These are phyloP conservation scores for Cercis canadensis DNA, from an alignment of 306 rosid genomes.

Conservation along the genomic window DNA sequence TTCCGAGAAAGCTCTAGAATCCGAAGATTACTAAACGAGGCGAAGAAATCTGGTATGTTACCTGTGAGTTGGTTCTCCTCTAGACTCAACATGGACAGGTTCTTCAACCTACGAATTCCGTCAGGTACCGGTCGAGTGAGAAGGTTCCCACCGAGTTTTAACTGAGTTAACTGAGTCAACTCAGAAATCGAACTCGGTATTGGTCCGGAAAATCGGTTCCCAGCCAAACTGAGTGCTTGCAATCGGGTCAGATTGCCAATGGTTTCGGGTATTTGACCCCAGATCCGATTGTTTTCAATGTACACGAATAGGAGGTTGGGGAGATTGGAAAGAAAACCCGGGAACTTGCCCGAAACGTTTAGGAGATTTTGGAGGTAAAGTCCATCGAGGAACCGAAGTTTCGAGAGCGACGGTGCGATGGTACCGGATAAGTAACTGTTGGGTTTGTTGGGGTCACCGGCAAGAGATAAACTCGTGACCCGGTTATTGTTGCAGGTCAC, in stretches of 20 bases:
- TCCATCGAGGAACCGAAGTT: slow-evolving; percentile 54
- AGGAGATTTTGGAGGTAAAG: slow-evolving; percentile 61
- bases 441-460: slow-evolving; percentile 50
- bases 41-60: slow-evolving; percentile 63
- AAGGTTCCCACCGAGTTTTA: slow-evolving; percentile 69
- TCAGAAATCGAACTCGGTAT: slow-evolving; percentile 68
- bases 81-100: slow-evolving; percentile 48
- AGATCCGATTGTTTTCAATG: slow-evolving; percentile 66
- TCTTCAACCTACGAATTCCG: slow-evolving; percentile 48
- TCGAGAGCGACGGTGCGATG: slow-evolving; percentile 68
- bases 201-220: slow-evolving; percentile 67
- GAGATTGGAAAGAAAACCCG: slow-evolving; percentile 42
- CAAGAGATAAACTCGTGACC: slow-evolving; percentile 44
- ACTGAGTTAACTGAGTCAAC: slow-evolving; percentile 66
- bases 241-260: slow-evolving; percentile 55
- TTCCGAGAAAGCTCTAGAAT: slow-evolving; percentile 58
- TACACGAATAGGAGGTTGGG: slow-evolving; percentile 56
- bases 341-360: slow-evolving; percentile 71
- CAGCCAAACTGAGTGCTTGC: slow-evolving; percentile 41
- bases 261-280: slow-evolving; percentile 64
- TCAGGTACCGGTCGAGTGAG: slow-evolving; percentile 60
- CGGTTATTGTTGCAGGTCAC: slow-evolving; percentile 54
- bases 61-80: slow-evolving; percentile 66
- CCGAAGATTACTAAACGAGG: slow-evolving; percentile 49
- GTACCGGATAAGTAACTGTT: slow-evolving; percentile 52